Percentiles rank a stretch among this genome's conserved stretches.
Conservation (phyloP, 2,329 filamentous ascomycete species). For the Exophiala sideris region DNA sequence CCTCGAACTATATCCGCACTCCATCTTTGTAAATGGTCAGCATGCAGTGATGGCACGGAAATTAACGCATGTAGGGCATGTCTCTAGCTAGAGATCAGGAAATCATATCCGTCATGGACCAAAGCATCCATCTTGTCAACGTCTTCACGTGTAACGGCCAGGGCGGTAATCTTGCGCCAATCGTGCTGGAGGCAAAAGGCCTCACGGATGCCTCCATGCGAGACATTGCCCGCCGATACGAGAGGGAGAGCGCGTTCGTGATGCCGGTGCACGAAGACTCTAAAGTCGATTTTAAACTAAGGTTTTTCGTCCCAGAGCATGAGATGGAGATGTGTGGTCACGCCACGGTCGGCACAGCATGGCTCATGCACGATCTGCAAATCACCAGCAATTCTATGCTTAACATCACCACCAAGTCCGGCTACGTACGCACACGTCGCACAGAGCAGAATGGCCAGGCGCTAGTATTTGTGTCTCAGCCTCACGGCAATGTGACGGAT, state of each 20-base stretch:
- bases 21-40: too few relatives aligned
- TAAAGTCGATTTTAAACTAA: not conserved
- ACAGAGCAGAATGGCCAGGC: not conserved
- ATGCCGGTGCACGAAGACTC: not conserved
- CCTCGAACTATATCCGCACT: too few relatives aligned
- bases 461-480: conserved; percentile 7
- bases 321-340: conserved; percentile 12
- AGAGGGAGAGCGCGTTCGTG: conserved; percentile 2
- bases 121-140: conserved; percentile 30
- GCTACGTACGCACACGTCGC: not conserved
- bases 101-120: conserved; percentile 31
- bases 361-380: conserved; percentile 3
- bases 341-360: conserved; percentile 5
- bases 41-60: too few relatives aligned
- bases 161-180: conserved; percentile 4
- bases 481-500: not conserved
- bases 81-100: too few relatives aligned
- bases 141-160: not conserved
- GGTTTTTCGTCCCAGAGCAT: conserved; percentile 6
- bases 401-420: conserved; percentile 1
- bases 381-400: not conserved
- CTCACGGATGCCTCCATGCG: conserved; percentile 2
- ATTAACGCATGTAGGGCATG: too few relatives aligned
- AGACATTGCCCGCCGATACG: not conserved
- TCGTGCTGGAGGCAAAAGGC: conserved; percentile 1